Percentiles rank a stretch among this genome's conserved stretches.
Conservation (phyloP, 2,329 filamentous ascomycete genomes). For the Stagonosporopsis vannaccii region DNA sequence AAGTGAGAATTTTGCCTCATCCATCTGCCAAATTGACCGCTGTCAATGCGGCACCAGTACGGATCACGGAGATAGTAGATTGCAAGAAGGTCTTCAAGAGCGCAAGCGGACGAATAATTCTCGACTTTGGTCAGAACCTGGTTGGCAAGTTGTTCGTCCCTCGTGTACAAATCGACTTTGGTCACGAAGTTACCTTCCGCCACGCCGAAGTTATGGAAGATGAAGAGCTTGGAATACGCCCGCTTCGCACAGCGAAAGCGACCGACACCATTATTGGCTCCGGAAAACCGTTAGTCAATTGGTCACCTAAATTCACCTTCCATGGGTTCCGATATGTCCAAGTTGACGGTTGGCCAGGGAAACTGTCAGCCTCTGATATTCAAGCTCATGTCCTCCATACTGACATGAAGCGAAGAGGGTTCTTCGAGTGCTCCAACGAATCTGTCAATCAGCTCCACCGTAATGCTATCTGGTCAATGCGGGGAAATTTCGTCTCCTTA, state of each 20-base stretch:
- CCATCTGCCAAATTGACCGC: not conserved
- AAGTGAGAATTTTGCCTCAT: not conserved
- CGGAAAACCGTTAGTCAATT: not conserved
- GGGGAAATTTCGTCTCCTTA: conserved; percentile 59
- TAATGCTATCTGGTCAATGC: conserved; percentile 64
- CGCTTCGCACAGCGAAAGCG: not conserved
- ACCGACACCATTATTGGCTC: not conserved
- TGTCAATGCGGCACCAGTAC: not conserved
- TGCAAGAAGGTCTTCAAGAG: not conserved
- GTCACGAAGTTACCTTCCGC: not conserved
- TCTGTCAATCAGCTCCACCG: conserved; percentile 58
- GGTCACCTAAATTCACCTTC: not conserved
- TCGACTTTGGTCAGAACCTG: not conserved
- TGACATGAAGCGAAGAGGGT: not conserved
- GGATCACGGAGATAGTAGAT: not conserved
- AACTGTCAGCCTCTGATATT: not conserved
- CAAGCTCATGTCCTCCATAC: not conserved
- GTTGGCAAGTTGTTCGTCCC: not conserved
- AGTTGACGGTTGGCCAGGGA: not conserved
- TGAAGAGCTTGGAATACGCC: not conserved
- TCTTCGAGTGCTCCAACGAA: not conserved
- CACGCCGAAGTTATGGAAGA: conserved; percentile 4
- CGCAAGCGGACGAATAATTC: not conserved
- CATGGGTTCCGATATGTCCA: conserved; percentile 3
- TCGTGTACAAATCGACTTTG: not conserved